Evolutionary conservation across 257 asterid genomes (phyloP).

Genomic region (Solanum ahanhuiri): DNA sequence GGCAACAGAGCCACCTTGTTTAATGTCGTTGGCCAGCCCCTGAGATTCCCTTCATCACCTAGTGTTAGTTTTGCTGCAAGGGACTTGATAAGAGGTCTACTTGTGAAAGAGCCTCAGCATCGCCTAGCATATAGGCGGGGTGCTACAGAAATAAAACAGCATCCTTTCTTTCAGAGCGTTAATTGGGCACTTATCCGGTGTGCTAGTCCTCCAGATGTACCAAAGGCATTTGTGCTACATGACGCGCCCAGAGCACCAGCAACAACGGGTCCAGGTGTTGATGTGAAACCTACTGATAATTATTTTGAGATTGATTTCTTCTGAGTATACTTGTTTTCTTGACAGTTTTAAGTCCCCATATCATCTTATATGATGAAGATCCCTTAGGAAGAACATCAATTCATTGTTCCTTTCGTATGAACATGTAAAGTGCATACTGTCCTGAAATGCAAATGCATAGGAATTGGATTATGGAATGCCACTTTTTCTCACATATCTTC

Average conservation of each 20-base stretch:
- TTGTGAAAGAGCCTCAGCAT: conserved; percentile 58
- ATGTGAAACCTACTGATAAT: conserved; percentile 44
- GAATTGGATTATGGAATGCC: neutral
- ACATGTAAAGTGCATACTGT: conserved; percentile 1
- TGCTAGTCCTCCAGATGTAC: conserved; percentile 60
- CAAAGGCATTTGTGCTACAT: conserved; percentile 28
- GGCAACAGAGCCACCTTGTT: conserved; percentile 57
- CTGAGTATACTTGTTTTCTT: conserved; percentile 7
- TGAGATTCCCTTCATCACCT: conserved; percentile 51
- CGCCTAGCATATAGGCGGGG: conserved; percentile 64
- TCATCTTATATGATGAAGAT: neutral
- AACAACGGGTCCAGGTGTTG: conserved; percentile 17
- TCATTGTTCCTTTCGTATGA: neutral
- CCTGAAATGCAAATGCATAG: conserved; percentile 3
- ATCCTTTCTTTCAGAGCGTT: conserved; percentile 49
- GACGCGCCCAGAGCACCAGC: conserved; percentile 18
- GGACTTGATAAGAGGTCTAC: conserved; percentile 52
- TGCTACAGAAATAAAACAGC: conserved; percentile 59
- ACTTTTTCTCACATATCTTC: neutral
- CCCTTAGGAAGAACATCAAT: neutral
- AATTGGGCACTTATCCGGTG: conserved; percentile 65
- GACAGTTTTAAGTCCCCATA: neutral
- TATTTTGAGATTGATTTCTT: conserved; percentile 60
- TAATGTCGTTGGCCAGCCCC: conserved; percentile 58
- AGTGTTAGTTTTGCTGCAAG: conserved; percentile 54